Percentiles rank a stretch among this genome's conserved stretches.
These are phyloP conservation scores for Tuber melanosporum DNA, from an alignment of 495 filamentous ascomycete genomes.

Conservation along the genomic window DNA sequence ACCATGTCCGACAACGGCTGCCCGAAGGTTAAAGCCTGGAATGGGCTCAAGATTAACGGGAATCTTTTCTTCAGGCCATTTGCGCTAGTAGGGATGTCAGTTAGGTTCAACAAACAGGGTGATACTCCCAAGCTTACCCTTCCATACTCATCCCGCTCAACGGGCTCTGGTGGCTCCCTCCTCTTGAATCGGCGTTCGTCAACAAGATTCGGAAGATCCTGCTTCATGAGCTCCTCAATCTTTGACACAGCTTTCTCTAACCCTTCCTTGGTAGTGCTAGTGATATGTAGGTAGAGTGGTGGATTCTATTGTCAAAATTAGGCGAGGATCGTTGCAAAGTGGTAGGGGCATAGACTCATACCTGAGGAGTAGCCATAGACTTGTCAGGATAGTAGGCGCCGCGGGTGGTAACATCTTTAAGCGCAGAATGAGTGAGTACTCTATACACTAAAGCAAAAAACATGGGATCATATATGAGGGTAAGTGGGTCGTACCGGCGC, in stretches of 20 bases:
- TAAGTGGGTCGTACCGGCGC: conserved; percentile 88
- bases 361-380: conserved; percentile 86
- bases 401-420: conserved; percentile 98
- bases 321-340: not conserved
- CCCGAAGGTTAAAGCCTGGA: conserved; percentile 91
- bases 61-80: conserved; percentile 97
- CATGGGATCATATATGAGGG: conserved; percentile 49
- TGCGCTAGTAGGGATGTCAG: conserved; percentile 59
- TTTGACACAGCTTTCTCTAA: conserved; percentile 77
- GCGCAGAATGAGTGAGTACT: conserved; percentile 55
- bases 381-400: conserved; percentile 96
- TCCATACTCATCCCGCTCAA: conserved; percentile 93
- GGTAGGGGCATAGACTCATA: conserved; percentile 48
- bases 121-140: conserved; percentile 55
- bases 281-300: conserved; percentile 89
- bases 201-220: conserved; percentile 89
- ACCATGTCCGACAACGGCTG: conserved; percentile 88
- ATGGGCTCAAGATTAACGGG: conserved; percentile 83
- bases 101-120: conserved; percentile 2
- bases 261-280: conserved; percentile 84
- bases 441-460: conserved; percentile 44
- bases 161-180: conserved; percentile 66
- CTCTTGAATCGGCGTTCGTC: conserved; percentile 91
- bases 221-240: conserved; percentile 92
- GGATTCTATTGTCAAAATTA: conserved; percentile 62